Conservation (phyloP, 2,329 filamentous ascomycete species). For the Venturiaceae sp. region DNA sequence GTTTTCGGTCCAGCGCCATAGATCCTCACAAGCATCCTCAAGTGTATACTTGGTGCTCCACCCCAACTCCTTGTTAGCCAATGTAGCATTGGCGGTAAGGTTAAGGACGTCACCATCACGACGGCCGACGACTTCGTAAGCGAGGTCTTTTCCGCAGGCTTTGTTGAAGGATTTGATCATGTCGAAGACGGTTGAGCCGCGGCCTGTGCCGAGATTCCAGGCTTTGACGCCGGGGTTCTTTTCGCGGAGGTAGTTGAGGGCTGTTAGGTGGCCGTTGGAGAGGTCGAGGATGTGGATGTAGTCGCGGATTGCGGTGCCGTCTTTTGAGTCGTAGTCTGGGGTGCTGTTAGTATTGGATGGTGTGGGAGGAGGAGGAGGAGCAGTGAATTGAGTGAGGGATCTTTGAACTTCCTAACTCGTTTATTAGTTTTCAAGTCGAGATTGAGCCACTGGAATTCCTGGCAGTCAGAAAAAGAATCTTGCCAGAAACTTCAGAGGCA, state of each 20-base stretch:
- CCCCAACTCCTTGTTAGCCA: constrained; percentile 78
- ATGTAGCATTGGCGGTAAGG: constrained; percentile 80
- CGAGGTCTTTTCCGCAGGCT: constrained; percentile 75
- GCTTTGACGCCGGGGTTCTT: constrained; percentile 82
- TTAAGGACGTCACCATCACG: constrained; percentile 87
- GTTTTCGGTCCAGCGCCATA: constrained; percentile 96
- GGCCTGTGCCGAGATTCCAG: constrained; percentile 94
- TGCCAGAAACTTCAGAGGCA: too few relatives aligned
- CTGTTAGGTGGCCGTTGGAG: constrained; percentile 74
- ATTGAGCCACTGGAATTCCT: too few relatives aligned
- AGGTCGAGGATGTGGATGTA: constrained; percentile 97
- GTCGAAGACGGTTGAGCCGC: constrained; percentile 91
- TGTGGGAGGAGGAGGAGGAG: too few relatives aligned
- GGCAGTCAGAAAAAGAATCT: too few relatives aligned
- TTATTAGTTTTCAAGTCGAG: too few relatives aligned
- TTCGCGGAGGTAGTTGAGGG: constrained; percentile 80
- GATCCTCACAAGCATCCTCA: constrained; percentile 85
- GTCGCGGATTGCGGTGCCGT: constrained; percentile 91
- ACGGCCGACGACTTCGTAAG: constrained; percentile 76
- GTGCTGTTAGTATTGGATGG: constrained; percentile 16
- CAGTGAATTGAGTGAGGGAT: too few relatives aligned
- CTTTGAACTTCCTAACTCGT: too few relatives aligned
- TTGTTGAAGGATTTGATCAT: constrained; percentile 92
- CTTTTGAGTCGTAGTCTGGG: constrained; percentile 77
- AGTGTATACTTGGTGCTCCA: constrained; percentile 90